Conservation (phyloP, 2,329 filamentous ascomycete genomes). For the Claviceps sp. region DNA sequence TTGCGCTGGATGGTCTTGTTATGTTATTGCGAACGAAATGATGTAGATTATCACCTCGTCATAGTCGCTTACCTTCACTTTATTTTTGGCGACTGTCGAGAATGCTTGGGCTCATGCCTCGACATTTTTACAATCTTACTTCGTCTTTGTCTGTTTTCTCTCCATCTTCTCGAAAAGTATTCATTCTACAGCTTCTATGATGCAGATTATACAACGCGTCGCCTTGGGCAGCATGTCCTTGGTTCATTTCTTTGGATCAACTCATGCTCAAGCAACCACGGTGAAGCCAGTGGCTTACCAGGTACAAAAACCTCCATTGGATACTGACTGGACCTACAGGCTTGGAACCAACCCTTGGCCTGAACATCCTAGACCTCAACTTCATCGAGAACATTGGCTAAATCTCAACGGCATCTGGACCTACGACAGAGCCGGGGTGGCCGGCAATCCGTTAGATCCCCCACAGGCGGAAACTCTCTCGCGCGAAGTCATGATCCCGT, state of each 20-base stretch:
- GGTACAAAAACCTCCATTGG: slow-evolving; percentile 27
- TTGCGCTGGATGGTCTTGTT: neutral
- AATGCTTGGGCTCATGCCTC: neutral
- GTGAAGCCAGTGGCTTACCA: slow-evolving; percentile 17
- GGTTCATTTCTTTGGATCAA: neutral
- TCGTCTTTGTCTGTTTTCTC: neutral
- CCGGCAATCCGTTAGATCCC: slow-evolving; percentile 6
- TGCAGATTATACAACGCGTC: slow-evolving; percentile 1
- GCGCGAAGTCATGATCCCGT: slow-evolving; percentile 29
- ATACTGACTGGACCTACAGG: slow-evolving; percentile 38
- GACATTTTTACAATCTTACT: neutral
- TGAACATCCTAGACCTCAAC: slow-evolving; percentile 43
- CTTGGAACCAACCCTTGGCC: slow-evolving; percentile 42
- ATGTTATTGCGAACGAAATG: neutral
- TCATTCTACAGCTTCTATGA: neutral
- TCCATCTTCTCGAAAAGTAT: too few relatives aligned
- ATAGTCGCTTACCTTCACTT: neutral
- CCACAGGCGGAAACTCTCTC: slow-evolving; percentile 15
- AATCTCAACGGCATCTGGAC: slow-evolving; percentile 47
- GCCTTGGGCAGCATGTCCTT: neutral
- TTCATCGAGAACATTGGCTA: slow-evolving; percentile 39
- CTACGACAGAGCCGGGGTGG: slow-evolving; percentile 24
- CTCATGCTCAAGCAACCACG: neutral
- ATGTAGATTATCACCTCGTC: neutral
- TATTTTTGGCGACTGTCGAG: neutral